Conservation (phyloP, 306 rosid genomes). For the Biancaea sappan region DNA sequence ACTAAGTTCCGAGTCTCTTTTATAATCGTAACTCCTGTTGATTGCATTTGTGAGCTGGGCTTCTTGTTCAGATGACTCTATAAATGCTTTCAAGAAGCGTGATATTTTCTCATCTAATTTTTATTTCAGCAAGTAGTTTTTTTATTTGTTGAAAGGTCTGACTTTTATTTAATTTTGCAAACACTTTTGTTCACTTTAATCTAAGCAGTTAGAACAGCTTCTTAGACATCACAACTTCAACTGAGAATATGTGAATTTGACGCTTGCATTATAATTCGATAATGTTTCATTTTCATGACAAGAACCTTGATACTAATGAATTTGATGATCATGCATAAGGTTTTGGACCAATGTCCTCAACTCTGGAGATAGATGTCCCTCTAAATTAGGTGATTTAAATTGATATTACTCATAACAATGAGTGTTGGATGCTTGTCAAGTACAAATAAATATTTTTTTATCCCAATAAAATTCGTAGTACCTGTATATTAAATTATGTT, state of each 20-base stretch:
- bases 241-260: background rate
- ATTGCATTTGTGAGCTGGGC: slow-evolving; percentile 23
- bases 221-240: slow-evolving; percentile 7
- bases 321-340: background rate
- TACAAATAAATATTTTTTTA: slow-evolving; percentile 14
- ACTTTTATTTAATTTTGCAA: too few relatives aligned
- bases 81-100: slow-evolving; percentile 9
- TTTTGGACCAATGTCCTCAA: background rate
- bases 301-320: background rate
- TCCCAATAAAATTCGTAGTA: background rate
- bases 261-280: background rate
- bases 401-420: background rate
- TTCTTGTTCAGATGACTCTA: slow-evolving; percentile 13
- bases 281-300: slow-evolving; percentile 9
- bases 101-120: background rate
- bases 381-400: slow-evolving; percentile 21
- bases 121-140: background rate
- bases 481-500: slow-evolving; percentile 1
- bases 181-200: too few relatives aligned
- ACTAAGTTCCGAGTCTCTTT: slow-evolving; percentile 9
- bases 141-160: background rate
- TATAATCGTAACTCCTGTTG: slow-evolving; percentile 10
- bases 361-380: slow-evolving; percentile 8
- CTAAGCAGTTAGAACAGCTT: slow-evolving; percentile 6
- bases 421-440: slow-evolving; percentile 5